Conservation (phyloP, 495 filamentous ascomycete species). For the Massariosphaeria phaeospora region DNA sequence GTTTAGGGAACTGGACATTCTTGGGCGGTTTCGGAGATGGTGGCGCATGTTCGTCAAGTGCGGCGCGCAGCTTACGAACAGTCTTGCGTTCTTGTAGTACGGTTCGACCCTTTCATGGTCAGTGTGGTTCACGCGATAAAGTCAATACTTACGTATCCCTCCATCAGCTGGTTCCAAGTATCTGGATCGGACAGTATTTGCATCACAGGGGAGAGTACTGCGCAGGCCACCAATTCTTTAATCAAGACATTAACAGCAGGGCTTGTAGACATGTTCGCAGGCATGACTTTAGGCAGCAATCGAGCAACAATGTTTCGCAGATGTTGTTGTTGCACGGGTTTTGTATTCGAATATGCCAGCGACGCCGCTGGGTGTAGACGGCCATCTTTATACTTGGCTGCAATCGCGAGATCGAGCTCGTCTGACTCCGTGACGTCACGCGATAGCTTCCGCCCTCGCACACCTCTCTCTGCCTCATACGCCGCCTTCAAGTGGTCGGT, state of each 20-base stretch:
- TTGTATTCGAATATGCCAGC: constrained; percentile 73
- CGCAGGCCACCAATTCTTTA: constrained; percentile 77
- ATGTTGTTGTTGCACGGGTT: constrained; percentile 78
- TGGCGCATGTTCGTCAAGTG: constrained; percentile 91
- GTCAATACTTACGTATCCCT: constrained; percentile 57
- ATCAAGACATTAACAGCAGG: constrained; percentile 72
- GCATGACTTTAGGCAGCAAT: constrained; percentile 72
- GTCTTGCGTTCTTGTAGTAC: constrained; percentile 94
- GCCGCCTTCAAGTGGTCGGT: constrained; percentile 90
- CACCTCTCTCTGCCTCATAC: constrained; percentile 79
- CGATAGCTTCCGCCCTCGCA: constrained; percentile 81
- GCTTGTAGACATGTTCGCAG: constrained; percentile 67
- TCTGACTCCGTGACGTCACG: constrained; percentile 92
- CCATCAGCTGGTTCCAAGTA: constrained; percentile 94
- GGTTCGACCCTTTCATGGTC: constrained; percentile 56
- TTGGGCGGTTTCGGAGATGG: constrained; percentile 65
- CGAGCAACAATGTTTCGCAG: constrained; percentile 63
- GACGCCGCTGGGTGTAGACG: constrained; percentile 86
- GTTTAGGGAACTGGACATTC: constrained; percentile 60
- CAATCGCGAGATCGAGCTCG: constrained; percentile 90
- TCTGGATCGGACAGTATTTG: constrained; percentile 79
- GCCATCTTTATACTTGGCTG: constrained; percentile 83
- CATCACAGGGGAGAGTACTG: constrained; percentile 66
- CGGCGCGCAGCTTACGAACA: constrained; percentile 86
- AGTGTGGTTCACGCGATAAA: neutral